Conservation (phyloP, 2,329 filamentous ascomycete species). For the Boeremia lycopersici region DNA sequence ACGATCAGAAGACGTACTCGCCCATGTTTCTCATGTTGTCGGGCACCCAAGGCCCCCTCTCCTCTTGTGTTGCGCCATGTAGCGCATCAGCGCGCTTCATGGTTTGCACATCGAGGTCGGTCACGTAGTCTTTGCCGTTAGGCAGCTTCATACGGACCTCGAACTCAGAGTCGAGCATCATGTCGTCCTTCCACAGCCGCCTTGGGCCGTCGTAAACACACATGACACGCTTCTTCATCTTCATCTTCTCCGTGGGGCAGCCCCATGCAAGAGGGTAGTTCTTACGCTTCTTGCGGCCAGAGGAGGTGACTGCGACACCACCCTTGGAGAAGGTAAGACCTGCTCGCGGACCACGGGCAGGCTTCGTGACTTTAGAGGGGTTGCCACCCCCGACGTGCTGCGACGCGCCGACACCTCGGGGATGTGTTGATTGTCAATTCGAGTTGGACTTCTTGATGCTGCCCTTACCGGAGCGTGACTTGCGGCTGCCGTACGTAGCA, state of each 20-base stretch:
- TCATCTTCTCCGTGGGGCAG: conserved; percentile 90
- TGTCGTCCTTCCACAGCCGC: conserved; percentile 94
- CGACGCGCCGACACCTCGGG: conserved; percentile 53
- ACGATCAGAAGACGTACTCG: conserved; percentile 12
- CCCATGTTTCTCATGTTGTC: conserved; percentile 62
- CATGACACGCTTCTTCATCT: conserved; percentile 95
- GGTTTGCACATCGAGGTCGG: conserved; percentile 90
- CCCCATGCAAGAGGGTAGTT: conserved; percentile 96
- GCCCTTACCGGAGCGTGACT: conserved; percentile 55
- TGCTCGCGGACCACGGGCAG: conserved; percentile 48
- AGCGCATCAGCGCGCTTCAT: conserved; percentile 87
- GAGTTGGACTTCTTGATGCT: conserved; percentile 59
- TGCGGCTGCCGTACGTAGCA: conserved; percentile 58
- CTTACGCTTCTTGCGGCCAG: conserved; percentile 84
- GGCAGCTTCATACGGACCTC: conserved; percentile 83
- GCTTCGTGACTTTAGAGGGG: conserved; percentile 48
- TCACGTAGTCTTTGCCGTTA: conserved; percentile 77
- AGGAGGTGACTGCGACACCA: conserved; percentile 64
- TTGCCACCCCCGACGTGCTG: conserved; percentile 45
- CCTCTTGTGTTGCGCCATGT: conserved; percentile 77
- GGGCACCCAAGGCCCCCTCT: conserved; percentile 83
- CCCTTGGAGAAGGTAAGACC: conserved; percentile 80
- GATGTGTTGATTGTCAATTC: conserved; percentile 57
- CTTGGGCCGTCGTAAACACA: conserved; percentile 89
- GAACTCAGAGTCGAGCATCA: conserved; percentile 96